phyloP scores from a whole-genome alignment of 176 grass and related monocot genomes.

The Aegilops longissima region DNA sequence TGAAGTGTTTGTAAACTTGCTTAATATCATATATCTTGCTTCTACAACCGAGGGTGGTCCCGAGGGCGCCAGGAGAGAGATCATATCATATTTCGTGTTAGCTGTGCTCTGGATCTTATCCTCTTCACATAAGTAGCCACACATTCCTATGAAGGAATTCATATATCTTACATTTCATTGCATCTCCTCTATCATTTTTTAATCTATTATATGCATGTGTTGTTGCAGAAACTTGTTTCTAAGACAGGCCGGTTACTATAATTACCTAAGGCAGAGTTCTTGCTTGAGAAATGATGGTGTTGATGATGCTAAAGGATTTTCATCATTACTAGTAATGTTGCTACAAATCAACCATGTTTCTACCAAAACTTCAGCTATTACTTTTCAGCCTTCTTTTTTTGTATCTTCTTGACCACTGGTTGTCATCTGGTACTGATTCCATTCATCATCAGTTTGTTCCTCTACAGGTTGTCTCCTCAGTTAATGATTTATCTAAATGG shows the following conservation, averaged over 20 bases:
- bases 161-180: background rate
- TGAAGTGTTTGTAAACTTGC: background rate
- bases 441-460: no score
- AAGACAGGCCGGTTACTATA: slow-evolving; percentile 66
- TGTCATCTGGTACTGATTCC: no score
- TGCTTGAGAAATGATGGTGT: slow-evolving; percentile 79
- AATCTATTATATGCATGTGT: slow-evolving; percentile 9
- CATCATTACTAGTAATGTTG: slow-evolving; percentile 62
- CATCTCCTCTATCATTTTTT: background rate
- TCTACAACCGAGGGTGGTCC: slow-evolving; percentile 78
- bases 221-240: slow-evolving; percentile 64
- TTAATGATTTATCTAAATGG: no score
- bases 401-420: no score
- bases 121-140: slow-evolving; percentile 52
- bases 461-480: no score
- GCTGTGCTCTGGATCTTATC: slow-evolving; percentile 73
- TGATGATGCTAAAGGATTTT: slow-evolving; percentile 80
- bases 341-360: background rate
- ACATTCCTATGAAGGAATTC: background rate
- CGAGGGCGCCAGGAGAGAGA: slow-evolving; percentile 67
- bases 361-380: background rate
- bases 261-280: slow-evolving; percentile 84
- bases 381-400: no score
- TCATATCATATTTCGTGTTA: slow-evolving; percentile 97
- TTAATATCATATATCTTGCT: slow-evolving; percentile 33